phyloP scores from a whole-genome alignment of 225 moss, liverwort and hornwort genomes.

The Antitrichia curtipendula region DNA sequence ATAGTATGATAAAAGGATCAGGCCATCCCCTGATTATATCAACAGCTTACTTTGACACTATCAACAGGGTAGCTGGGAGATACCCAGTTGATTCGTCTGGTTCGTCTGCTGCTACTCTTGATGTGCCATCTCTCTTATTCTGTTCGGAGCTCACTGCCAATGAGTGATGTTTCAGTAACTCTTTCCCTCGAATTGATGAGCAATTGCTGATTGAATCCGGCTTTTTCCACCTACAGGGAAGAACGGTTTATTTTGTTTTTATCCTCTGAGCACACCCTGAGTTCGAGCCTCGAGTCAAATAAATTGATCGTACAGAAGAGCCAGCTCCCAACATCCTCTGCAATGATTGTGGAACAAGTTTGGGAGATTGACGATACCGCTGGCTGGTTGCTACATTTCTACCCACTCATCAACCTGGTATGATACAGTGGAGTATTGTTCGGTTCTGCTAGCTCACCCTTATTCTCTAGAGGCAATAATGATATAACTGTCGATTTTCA shows the following conservation, averaged over 20 bases:
- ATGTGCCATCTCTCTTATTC: neutral
- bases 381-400: neutral
- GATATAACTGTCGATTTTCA: neutral
- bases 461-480: neutral
- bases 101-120: neutral
- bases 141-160: neutral
- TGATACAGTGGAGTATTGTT: neutral
- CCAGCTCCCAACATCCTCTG: neutral
- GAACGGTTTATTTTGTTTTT: neutral
- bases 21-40: neutral
- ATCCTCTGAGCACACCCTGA: neutral
- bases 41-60: neutral
- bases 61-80: neutral
- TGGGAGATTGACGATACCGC: neutral
- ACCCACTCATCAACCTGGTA: neutral
- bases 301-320: neutral
- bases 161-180: neutral
- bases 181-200: neutral
- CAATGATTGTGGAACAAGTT: constrained; percentile 19
- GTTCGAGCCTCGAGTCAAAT: neutral
- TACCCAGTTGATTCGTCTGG: neutral
- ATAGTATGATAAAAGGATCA: neutral
- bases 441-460: neutral
- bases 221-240: neutral
- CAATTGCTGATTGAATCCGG: neutral